Base-by-base conservation (phyloP, 352 stramenopile species). In the Phytophthora melonis region DNA sequence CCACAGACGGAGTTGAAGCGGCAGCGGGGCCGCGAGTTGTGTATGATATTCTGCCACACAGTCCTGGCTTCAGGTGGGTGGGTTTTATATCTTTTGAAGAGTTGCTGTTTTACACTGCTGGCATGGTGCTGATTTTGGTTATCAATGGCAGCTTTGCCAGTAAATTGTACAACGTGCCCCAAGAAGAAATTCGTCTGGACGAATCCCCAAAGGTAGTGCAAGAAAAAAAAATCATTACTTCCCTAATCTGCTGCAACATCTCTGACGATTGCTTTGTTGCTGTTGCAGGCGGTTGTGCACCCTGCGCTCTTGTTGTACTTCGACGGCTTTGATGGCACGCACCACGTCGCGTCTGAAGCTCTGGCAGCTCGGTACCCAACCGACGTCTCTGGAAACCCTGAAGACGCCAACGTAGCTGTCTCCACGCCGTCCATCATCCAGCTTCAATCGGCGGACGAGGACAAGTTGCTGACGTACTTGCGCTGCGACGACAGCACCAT, bases 291-390 rank as follows among this genome's bases (percentile, higher is more conserved):
- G 16, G 74, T 94, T 30, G 66, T 80, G 52, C 88, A 94, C 52
- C 84, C 85, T 13, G 88, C 77, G 3, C 63, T 94, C 1, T 76
- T 96, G 14, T 70, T 95, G 23, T 91, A 91, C 64, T 96, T 96
- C 64, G 89, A 96, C 63, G 79, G 86, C 3, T 96, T 93, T 59
- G 74, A 79, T 30, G 62, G 81, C 56, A 86, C 81, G 1, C 80
- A 82, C 10, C 83, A 96, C 57, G 57, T 89, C n/a, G 79, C 84
- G 11, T 96, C 84, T n/a, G 52, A 66, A 25, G 70, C 87, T 47
- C 73, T 96, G n/a, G 83, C 83, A 14, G 74, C 72, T 58, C 77
- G 82, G 9, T 96, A 84, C 56, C 90, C 88, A 4, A 79, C 87
- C 34, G 88, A 95, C 62, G 63, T 78, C 19, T 27, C 62, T 63